Evolutionary conservation across 2,329 filamentous ascomycete genomes (phyloP).

Genomic region (Pyrenophora seminiperda): DNA sequence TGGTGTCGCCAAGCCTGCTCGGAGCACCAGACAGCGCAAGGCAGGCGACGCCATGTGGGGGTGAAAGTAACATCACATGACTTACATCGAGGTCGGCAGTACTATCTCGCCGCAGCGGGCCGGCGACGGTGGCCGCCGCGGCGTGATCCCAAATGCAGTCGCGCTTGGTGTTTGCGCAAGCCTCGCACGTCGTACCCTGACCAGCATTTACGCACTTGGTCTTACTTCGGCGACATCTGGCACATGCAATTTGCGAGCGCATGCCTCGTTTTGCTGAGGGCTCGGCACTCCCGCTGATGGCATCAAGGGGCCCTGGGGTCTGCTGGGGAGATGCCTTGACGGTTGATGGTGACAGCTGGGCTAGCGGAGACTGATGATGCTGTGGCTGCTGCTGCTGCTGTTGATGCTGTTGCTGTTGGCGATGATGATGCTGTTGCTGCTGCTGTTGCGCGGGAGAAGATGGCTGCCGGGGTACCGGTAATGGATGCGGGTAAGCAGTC

Average conservation of each 20-base stretch:
- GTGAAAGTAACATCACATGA: neutral
- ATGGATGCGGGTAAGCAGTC: constrained; percentile 17
- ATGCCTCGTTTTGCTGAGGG: constrained; percentile 52
- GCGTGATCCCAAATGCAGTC: constrained; percentile 73
- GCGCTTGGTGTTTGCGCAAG: constrained; percentile 72
- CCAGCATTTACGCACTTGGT: constrained; percentile 86
- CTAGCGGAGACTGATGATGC: constrained; percentile 26
- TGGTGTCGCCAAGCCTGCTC: too few species aligned
- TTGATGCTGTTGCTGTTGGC: neutral
- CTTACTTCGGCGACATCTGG: constrained; percentile 77
- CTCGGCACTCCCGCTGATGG: constrained; percentile 28
- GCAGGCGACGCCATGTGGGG: neutral
- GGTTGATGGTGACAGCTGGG: constrained; percentile 36
- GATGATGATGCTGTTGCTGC: constrained; percentile 10
- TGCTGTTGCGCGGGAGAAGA: constrained; percentile 28
- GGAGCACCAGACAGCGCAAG: neutral
- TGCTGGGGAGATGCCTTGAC: constrained; percentile 38
- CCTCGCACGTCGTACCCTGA: constrained; percentile 71
- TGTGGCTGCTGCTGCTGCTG: constrained; percentile 30
- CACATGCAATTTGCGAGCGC: constrained; percentile 80
- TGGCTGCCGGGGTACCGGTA: constrained; percentile 23
- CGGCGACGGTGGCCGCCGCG: constrained; percentile 30
- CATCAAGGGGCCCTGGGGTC: constrained; percentile 30
- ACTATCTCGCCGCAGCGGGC: constrained; percentile 51
- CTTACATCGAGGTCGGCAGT: constrained; percentile 32